Evolutionary conservation across 1,284 basidiomycete species (phyloP), one percentile per base, ranked within the genome.

Genomic region (Vanrija humicola): DNA sequence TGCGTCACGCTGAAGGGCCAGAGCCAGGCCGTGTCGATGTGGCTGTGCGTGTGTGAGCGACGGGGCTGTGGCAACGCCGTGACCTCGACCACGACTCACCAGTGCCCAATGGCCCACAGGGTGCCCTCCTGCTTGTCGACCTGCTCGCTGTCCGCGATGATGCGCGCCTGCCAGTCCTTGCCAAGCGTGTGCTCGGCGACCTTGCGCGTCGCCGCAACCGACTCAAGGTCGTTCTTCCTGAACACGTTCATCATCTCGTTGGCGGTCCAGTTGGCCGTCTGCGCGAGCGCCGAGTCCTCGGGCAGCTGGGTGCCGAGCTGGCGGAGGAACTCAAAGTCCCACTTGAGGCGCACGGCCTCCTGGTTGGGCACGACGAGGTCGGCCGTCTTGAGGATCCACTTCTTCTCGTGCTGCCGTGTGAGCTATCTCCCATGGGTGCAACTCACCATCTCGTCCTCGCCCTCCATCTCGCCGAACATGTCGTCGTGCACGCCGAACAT

Each of bases 1-100:
- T 93, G 90, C 0, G 92, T 95, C n/a, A 87, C 89, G 21, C 83
- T 81, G 77, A 90, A 93, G 0, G 90, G 89, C 91, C 92, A 94
- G 48, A 88, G 73, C 86, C 84, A 87, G 28, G 84, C 86, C 2
- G 84, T 86, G 68, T 87, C 86, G 53, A 88, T 88, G 68, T 89
- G 87, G 48, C 34, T 34, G 34, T 2, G 34, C 34, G 34, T 14
- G 8, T 3, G 59, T 25, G 5, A 14, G 16, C 25, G 10, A 6
- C 5, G n/a, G n/a, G n/a, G n/a, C n/a, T n/a, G n/a, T n/a, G n/a
- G n/a, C 5, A 62, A 60, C 7, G 7, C 18, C 16, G 6, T 15
- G 1, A 7, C 15, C 28, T 28, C 2, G 28, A 10, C 6, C 3
- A 6, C 28, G 28, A 42, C 69, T 61, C 38, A 34, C 34, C 69